Evolutionary conservation across 257 asterid species (phyloP), one percentile per base, ranked within the genome.

Genomic region (Scutellaria barbata): DNA sequence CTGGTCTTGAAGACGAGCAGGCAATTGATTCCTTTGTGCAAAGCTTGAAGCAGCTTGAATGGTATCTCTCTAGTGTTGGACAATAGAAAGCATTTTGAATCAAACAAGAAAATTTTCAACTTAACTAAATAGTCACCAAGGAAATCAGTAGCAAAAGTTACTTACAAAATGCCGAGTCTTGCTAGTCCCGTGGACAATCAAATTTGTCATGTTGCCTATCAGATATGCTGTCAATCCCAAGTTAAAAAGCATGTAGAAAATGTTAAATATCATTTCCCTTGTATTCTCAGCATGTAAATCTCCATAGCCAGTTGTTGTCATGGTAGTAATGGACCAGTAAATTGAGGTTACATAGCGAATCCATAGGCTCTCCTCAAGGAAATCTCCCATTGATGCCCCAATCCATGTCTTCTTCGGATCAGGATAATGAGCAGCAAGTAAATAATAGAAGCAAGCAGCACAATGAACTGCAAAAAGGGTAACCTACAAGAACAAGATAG

Each of bases 151-250:
- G 42, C 14, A 78, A 18, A 50, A 25, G 48, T 51, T 54, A 86
- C 96, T 87, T 73, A 94, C 98, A 69, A 92, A 95, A 69, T 85
- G 85, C 33, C 97, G 84, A 42, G 98, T 95, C 73, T 85, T 85
- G 60, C 99, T 88, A 68, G 97, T 95, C 60, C 90, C 96, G 40
- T 95, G 96, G 55, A 95, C 98, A 16, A 95, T 97, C 83, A 95
- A 80, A 77, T 92, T 92, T 35, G 99, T 95, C 99, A 95, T 92
- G 78, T 95, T 95, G 71, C 99, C 99, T 14, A 95, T 92, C 78
- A 95, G 80, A 66, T 95, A 95, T 25, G 99, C 93, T 5, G 97
- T 89, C 50, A 95, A 74, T 33, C 98, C 99, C 69, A 95, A 79
- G 84, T 92, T 92, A 72, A 95, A 95, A 2, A 95, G 92, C 99